Evolutionary conservation across 352 stramenopile genomes (phyloP).

Genomic region (Thraustochytrium striatum): DNA sequence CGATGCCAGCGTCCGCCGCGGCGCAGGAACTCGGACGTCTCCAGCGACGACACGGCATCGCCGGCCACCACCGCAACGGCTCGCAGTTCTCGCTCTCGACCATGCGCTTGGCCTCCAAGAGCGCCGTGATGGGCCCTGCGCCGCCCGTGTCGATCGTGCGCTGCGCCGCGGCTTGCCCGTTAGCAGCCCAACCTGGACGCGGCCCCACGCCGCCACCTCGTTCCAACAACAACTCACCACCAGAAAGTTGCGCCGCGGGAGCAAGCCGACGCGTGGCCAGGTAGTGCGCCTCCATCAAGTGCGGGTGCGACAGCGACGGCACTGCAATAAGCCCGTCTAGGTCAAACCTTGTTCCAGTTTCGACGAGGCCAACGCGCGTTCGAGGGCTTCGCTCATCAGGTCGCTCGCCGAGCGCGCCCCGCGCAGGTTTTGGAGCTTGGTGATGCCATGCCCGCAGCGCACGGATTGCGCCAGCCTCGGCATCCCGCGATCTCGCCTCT

Average conservation of each 20-base stretch:
- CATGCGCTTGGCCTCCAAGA: conserved; percentile 57
- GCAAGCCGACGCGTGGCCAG: conserved; percentile 56
- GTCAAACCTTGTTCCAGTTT: conserved; percentile 50
- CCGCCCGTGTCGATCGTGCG: conserved; percentile 58
- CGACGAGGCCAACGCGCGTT: conserved; percentile 42
- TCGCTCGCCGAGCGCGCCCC: conserved; percentile 20
- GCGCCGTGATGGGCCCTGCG: conserved; percentile 57
- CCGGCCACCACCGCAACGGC: conserved; percentile 57
- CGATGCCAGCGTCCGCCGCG: conserved; percentile 53
- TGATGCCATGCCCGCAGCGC: conserved; percentile 6
- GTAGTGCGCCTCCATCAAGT: conserved; percentile 61
- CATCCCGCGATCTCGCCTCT: neutral
- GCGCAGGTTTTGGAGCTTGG: conserved; percentile 20
- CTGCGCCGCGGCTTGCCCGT: conserved; percentile 5
- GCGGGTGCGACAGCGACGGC: conserved; percentile 53
- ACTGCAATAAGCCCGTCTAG: conserved; percentile 58
- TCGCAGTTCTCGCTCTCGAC: conserved; percentile 57
- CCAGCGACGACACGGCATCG: conserved; percentile 55
- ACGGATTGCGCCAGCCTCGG: conserved; percentile 26
- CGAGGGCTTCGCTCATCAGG: conserved; percentile 53
- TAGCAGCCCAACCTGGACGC: too few species aligned
- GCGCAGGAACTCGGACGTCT: conserved; percentile 53
- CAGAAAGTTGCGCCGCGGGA: conserved; percentile 50
- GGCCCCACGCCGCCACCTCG: neutral
- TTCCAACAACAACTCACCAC: neutral